A percentile compares a stretch with the other conserved stretches of the same genome.
Evolutionary conservation across 2,329 filamentous ascomycete genomes (phyloP).

Genomic region (Botryotinia narcissicola): DNA sequence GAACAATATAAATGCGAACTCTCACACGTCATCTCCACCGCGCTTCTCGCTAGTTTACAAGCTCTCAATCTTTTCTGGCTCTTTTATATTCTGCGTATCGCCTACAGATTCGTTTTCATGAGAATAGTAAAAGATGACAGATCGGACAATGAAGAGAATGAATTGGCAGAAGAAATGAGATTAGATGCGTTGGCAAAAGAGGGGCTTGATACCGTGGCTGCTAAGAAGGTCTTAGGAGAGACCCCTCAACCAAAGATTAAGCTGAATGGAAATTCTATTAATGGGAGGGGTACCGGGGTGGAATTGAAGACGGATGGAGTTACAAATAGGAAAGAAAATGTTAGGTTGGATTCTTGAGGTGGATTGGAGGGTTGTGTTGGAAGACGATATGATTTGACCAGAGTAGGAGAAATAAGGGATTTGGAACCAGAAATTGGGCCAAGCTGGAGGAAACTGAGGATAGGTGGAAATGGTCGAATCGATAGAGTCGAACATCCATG

Average conservation of each 20-base stretch:
- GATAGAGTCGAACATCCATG: not conserved
- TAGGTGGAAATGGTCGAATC: not conserved
- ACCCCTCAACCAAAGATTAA: constrained; percentile 11
- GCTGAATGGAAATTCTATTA: constrained; percentile 23
- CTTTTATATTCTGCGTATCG: constrained; percentile 71
- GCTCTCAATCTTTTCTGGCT: constrained; percentile 79
- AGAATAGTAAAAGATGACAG: constrained; percentile 65
- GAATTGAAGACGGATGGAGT: constrained; percentile 20
- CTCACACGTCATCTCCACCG: constrained; percentile 65
- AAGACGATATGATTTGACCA: not conserved
- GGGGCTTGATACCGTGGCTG: constrained; percentile 15
- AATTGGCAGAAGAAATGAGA: constrained; percentile 24
- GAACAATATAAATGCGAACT: constrained; percentile 75
- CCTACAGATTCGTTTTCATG: constrained; percentile 64
- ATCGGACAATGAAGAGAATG: constrained; percentile 62
- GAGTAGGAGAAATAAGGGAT: not conserved
- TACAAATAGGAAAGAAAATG: constrained; percentile 24
- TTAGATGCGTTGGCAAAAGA: constrained; percentile 19
- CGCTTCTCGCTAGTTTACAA: constrained; percentile 64
- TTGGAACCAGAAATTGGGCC: not conserved
- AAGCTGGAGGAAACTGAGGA: not conserved
- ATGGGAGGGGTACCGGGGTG: constrained; percentile 18
- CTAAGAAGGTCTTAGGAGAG: not conserved
- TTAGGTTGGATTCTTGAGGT: not conserved
- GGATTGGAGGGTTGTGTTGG: too few species aligned